Evolutionary conservation across 2,329 filamentous ascomycete species (phyloP).

Genomic region (Rutstroemia sp.): DNA sequence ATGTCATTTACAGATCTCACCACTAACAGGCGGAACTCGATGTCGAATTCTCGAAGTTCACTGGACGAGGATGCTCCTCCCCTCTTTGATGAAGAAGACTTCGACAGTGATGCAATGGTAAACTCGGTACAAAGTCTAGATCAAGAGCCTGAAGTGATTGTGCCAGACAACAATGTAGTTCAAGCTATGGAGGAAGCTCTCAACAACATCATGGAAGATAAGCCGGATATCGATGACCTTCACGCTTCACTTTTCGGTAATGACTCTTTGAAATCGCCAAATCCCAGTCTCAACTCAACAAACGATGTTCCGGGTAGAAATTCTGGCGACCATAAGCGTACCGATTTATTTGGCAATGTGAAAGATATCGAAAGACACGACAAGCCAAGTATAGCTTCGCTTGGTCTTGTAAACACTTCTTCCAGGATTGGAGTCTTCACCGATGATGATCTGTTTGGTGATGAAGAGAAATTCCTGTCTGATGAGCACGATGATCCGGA

Average conservation of each 20-base stretch:
- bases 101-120: slow-evolving; percentile 60
- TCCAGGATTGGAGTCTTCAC: slow-evolving; percentile 88
- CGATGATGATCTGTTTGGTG: slow-evolving; percentile 86
- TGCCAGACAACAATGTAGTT: slow-evolving; percentile 72
- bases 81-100: slow-evolving; percentile 77
- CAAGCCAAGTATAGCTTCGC: slow-evolving; percentile 75
- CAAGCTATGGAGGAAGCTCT: slow-evolving; percentile 89
- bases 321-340: slow-evolving; percentile 50
- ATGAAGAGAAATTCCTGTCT: slow-evolving; percentile 77
- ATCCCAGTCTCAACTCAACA: slow-evolving; percentile 42
- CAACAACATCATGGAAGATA: slow-evolving; percentile 84
- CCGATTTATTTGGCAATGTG: slow-evolving; percentile 32
- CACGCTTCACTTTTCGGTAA: slow-evolving; percentile 61
- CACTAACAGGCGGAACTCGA: slow-evolving; percentile 30
- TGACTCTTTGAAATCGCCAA: slow-evolving; percentile 32
- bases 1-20: slow-evolving; percentile 55
- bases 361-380: slow-evolving; percentile 46
- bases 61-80: slow-evolving; percentile 57
- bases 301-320: slow-evolving; percentile 56
- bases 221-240: slow-evolving; percentile 58
- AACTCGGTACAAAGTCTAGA: slow-evolving; percentile 76
- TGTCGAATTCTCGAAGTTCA: slow-evolving; percentile 51
- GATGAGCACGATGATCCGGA: slow-evolving; percentile 74
- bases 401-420: slow-evolving; percentile 82
- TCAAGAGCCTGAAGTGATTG: slow-evolving; percentile 52